Conservation (phyloP, 768 basidiomycete genomes). For the Lentinula raphanica region DNA sequence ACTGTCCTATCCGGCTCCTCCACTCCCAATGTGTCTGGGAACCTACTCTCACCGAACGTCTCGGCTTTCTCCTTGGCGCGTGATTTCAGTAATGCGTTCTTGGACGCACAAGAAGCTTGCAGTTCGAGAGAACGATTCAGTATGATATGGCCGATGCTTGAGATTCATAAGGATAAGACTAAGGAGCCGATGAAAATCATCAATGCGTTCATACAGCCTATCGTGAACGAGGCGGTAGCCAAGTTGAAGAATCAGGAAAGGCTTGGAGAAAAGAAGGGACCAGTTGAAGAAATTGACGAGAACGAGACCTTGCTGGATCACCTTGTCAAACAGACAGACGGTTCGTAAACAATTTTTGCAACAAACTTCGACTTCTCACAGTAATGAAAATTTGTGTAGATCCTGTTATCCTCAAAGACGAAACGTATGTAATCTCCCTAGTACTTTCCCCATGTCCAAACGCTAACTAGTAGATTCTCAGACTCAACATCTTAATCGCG, state of each 20-base stretch:
- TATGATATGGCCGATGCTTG: constrained; percentile 49
- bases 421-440: constrained; percentile 15
- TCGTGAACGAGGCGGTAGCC: constrained; percentile 43
- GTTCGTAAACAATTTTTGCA: constrained; percentile 11
- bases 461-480: constrained; percentile 7
- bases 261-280: constrained; percentile 22
- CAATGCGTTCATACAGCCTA: constrained; percentile 47
- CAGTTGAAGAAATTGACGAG: constrained; percentile 27
- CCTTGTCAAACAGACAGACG: constrained; percentile 46
- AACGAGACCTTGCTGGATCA: constrained; percentile 52
- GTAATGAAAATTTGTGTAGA: constrained; percentile 21
- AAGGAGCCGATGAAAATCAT: constrained; percentile 47
- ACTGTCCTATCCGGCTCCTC: constrained; percentile 6
- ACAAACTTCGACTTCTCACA: too few species aligned
- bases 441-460: not conserved
- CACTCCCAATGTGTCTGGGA: constrained; percentile 15
- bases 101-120: constrained; percentile 39
- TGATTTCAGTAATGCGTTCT: constrained; percentile 45
- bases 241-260: constrained; percentile 27
- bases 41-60: constrained; percentile 14
- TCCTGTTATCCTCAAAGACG: constrained; percentile 44
- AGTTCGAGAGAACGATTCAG: constrained; percentile 37
- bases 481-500: constrained; percentile 44
- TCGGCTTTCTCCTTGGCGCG: constrained; percentile 20
- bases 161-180: constrained; percentile 44